Evolutionary conservation across 1,139 yeast species (phyloP), one percentile per base, ranked within the genome.

Genomic region (Candida smagusa): DNA sequence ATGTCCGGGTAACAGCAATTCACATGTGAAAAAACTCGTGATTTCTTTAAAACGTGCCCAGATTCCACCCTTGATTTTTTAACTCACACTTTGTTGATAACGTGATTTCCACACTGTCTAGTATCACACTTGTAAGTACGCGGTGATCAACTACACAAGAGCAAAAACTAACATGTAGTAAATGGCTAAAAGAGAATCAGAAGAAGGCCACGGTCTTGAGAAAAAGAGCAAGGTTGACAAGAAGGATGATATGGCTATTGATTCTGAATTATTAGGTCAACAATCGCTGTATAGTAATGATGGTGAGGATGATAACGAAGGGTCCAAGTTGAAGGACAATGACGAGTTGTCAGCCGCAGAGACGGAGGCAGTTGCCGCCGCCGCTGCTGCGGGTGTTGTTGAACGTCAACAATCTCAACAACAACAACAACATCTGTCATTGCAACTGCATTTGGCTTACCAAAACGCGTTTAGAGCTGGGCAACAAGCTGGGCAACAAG

Each of bases 241-340:
- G 47, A 63, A 65, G 42, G 66, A 63, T 22, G 68, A 65, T 37
- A 58, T 65, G 34, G 69, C 68, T 38, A 71, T 73, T 41, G 79
- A 73, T 51, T 67, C 77, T 33, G 77, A 72, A 46, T 58, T 73
- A 47, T 62, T 73, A 42, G 69, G 68, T 26, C 76, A 72, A 43
- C 75, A 72, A 39, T 54, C 69, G 11, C 62, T 65, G 30, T 64
- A 63, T 44, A 47, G 54, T 12, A 48, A 46, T 36, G 49, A 42
- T 28, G 49, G 35, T 12, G 48, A 37, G 29, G 49, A 43, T n/a
- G 42, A 39, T 11, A 39, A 36, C 11, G 33, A 36, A 13, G 38
- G 46, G 22, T 49, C 44, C 33, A 40, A 40, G 29, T 33, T 37
- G 30, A 37, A 40, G 35, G 54, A 46, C 28, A 58, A 50, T 24